Percentiles rank a stretch among this genome's conserved stretches.
Evolutionary conservation across 345 rosid species (phyloP).

Genomic region (Aquilaria sinensis): DNA sequence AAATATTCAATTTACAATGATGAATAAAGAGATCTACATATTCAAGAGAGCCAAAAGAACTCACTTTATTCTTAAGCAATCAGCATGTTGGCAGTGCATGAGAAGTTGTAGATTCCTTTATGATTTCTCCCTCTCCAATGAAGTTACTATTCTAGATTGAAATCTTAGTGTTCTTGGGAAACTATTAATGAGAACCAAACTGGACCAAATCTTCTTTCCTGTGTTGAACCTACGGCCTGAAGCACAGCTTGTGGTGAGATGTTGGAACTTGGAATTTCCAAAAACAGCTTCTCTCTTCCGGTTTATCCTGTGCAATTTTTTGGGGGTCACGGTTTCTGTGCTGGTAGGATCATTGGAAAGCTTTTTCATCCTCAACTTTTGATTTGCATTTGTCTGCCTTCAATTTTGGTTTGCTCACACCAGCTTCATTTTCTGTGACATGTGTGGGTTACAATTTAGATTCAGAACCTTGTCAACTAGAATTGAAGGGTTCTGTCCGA

Average conservation of each 20-base stretch:
- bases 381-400: constrained; percentile 47
- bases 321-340: constrained; percentile 47
- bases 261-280: constrained; percentile 29
- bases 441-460: constrained; percentile 30
- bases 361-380: constrained; percentile 42
- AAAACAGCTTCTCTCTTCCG: constrained; percentile 40
- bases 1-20: no score
- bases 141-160: constrained; percentile 19
- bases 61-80: constrained; percentile 78
- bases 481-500: constrained; percentile 68
- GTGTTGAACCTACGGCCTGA: constrained; percentile 41
- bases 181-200: constrained; percentile 97
- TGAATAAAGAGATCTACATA: no score
- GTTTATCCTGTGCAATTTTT: constrained; percentile 55
- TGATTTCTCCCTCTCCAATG: constrained; percentile 1
- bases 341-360: constrained; percentile 39
- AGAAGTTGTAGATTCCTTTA: constrained; percentile 1
- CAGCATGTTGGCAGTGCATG: constrained; percentile 19
- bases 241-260: constrained; percentile 50
- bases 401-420: constrained; percentile 34
- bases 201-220: constrained; percentile 56
- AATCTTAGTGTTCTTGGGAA: constrained; percentile 74
- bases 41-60: constrained; percentile 15
- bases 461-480: constrained; percentile 47
- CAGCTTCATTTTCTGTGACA: constrained; percentile 33